Evolutionary conservation across 2,329 filamentous ascomycete species (phyloP), one percentile per base, ranked within the genome.

Genomic region (Paraphaeosphaeria minitans): DNA sequence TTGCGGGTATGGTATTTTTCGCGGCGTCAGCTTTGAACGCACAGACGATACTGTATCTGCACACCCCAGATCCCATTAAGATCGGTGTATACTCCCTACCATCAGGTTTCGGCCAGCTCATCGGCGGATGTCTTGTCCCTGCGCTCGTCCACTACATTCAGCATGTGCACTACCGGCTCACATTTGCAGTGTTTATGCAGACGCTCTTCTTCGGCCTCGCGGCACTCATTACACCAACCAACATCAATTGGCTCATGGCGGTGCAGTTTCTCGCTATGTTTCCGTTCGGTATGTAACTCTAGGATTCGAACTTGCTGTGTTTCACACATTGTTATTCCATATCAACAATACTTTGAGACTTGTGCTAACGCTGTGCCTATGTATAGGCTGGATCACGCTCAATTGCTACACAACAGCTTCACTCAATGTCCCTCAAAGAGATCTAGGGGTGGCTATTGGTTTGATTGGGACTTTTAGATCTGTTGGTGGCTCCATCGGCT

Each of bases 1-100:
- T 73, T 3, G 68, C 67, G 2, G 69, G 68, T 6, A 70, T 73
- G 66, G 67, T 74, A 21, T 72, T 70, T 60, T 73, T 72, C 52
- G 59, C 65, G 2, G 66, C 66, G 13, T 58, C 65, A 10, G 66
- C 64, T 2, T 53, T 68, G 52, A 66, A 66, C 33, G 63, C 66
- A 12, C 64, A 68, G 31, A 64, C 64, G 8, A 64, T 66, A 4
- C 54, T 68, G 10, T 68, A 66, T 42, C 50, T 66, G 29, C 59
- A 63, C 48, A 68, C 66, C 7, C 42, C 53, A 24, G 62, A 66
- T 41, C 63, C 66, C 4, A 61, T 65, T 24, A 58, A 66, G 24
- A 68, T 68, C 19, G 66, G 66, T 13, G 3, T 68, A 2, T 65
- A 66, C 43, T 65, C 64, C 10, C 51, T 68, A n/a, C 64, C 66